Evolutionary conservation across 2,329 filamentous ascomycete species (phyloP).

Genomic region (Pochonia chlamydosporia): DNA sequence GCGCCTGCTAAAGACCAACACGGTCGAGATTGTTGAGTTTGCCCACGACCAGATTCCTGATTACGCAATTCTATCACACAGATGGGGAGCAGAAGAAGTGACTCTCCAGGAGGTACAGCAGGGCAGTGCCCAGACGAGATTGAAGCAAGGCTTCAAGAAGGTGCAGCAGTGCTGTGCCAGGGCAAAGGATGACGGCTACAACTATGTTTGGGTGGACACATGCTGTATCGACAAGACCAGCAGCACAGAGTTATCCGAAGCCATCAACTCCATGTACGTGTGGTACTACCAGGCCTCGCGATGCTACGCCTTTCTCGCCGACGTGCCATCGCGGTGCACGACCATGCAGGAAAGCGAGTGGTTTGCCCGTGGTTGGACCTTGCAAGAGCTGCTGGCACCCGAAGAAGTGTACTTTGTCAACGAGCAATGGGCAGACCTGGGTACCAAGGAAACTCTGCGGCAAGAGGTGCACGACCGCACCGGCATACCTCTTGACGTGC

Average conservation of each 20-base stretch:
- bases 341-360: constrained; percentile 5
- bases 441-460: constrained; percentile 15
- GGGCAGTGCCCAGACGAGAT: not conserved
- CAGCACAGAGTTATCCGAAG: constrained; percentile 1
- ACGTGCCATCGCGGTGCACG: constrained; percentile 6
- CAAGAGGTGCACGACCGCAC: constrained; percentile 16
- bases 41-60: not conserved
- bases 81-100: constrained; percentile 14
- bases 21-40: constrained; percentile 1
- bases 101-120: constrained; percentile 9
- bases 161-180: constrained; percentile 9
- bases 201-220: constrained; percentile 13
- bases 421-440: constrained; percentile 11
- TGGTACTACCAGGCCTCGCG: constrained; percentile 10
- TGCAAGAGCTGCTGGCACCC: constrained; percentile 16
- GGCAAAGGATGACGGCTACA: constrained; percentile 5
- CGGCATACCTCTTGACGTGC: constrained; percentile 12
- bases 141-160: constrained; percentile 9
- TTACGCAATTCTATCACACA: constrained; percentile 16
- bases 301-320: constrained; percentile 13
- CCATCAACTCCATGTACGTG: too few relatives aligned
- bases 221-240: constrained; percentile 15
- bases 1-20: not conserved
- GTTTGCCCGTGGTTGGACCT: constrained; percentile 9
- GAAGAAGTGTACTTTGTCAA: constrained; percentile 17